These are phyloP conservation scores for Castanea mollissima DNA, from an alignment of 306 rosid genomes.

Conservation along the genomic window DNA sequence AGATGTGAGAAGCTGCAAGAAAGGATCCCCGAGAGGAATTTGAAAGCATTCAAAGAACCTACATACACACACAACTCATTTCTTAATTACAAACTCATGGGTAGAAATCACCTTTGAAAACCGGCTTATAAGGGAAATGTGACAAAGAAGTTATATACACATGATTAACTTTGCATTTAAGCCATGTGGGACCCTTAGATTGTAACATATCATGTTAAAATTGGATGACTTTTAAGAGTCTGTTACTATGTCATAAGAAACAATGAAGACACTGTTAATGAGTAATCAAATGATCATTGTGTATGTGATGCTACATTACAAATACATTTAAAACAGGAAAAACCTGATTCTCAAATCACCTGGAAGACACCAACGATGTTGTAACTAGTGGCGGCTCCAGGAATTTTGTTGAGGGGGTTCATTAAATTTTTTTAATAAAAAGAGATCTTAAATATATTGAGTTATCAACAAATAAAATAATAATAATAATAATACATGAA, in stretches of 20 bases:
- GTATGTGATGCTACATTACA: background rate
- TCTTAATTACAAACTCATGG: too few relatives aligned
- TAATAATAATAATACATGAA: too few relatives aligned
- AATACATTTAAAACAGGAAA: slow-evolving; percentile 1
- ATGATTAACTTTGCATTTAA: too few relatives aligned
- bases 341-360: slow-evolving; percentile 45
- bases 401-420: too few relatives aligned
- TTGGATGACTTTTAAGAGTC: background rate
- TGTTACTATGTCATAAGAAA: background rate
- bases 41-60: background rate
- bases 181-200: too few relatives aligned
- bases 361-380: slow-evolving; percentile 92
- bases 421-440: too few relatives aligned
- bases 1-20: background rate
- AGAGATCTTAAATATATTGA: too few relatives aligned
- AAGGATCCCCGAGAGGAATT: background rate
- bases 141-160: background rate
- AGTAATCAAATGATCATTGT: background rate
- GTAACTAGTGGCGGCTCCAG: slow-evolving; percentile 21
- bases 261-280: background rate
- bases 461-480: too few relatives aligned
- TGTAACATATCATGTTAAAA: background rate
- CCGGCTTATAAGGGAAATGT: background rate
- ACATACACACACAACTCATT: background rate
- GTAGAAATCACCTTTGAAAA: too few relatives aligned